Conservation (phyloP, 768 basidiomycete species). For the Termitomyces sp. region DNA sequence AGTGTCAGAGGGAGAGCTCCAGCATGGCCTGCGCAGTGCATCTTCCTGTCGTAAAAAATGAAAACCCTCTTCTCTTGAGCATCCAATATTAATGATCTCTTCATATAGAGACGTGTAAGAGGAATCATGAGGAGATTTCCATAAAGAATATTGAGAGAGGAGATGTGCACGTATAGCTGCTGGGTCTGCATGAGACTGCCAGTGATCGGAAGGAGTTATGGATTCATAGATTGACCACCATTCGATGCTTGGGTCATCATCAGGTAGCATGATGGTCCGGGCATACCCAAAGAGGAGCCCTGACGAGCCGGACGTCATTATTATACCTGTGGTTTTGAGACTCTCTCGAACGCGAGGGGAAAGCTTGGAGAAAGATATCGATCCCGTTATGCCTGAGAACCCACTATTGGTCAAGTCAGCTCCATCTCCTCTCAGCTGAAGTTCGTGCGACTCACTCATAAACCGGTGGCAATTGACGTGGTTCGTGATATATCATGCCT, state of each 20-base stretch:
- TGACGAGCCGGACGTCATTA: slow-evolving; percentile 30
- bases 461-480: no score
- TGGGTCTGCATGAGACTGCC: slow-evolving; percentile 15
- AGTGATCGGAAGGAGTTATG: slow-evolving; percentile 18
- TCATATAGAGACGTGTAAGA: slow-evolving; percentile 17
- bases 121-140: slow-evolving; percentile 30
- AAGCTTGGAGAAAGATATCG: slow-evolving; percentile 24
- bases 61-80: slow-evolving; percentile 14
- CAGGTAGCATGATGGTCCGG: neutral
- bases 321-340: slow-evolving; percentile 22
- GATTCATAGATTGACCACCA: slow-evolving; percentile 39
- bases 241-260: slow-evolving; percentile 9
- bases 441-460: slow-evolving; percentile 20
- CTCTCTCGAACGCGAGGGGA: slow-evolving; percentile 20
- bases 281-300: slow-evolving; percentile 33
- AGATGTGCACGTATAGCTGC: slow-evolving; percentile 22
- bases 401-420: slow-evolving; percentile 6
- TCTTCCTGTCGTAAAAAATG: slow-evolving; percentile 31
- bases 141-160: slow-evolving; percentile 22
- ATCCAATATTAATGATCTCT: slow-evolving; percentile 23
- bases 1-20: slow-evolving; percentile 22
- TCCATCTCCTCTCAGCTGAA: neutral
- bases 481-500: no score
- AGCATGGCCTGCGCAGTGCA: slow-evolving; percentile 27
- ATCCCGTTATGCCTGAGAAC: slow-evolving; percentile 30